These are phyloP conservation scores for Mentha longifolia DNA, from an alignment of 257 asterid genomes.

Conservation along the genomic window DNA sequence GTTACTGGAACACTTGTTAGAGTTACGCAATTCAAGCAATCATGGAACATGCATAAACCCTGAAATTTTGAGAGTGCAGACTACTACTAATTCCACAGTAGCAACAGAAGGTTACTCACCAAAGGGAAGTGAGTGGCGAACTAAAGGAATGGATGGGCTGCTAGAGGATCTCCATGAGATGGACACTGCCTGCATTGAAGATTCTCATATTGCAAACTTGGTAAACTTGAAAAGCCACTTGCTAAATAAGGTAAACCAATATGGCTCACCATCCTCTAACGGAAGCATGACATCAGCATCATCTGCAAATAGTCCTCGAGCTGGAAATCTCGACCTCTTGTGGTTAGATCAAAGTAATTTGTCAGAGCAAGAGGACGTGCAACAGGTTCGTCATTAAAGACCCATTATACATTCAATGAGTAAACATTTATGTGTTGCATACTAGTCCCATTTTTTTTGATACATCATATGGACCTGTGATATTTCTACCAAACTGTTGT, in stretches of 20 bases:
- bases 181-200: slow-evolving; percentile 97
- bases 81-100: slow-evolving; percentile 45
- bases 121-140: slow-evolving; percentile 66
- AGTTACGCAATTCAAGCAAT: slow-evolving; percentile 55
- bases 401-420: slow-evolving; percentile 26
- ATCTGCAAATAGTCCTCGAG: slow-evolving; percentile 86
- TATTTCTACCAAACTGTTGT: slow-evolving; percentile 13
- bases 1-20: slow-evolving; percentile 82
- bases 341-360: slow-evolving; percentile 74
- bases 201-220: slow-evolving; percentile 60
- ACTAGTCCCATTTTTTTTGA: slow-evolving; percentile 3
- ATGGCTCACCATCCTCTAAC: slow-evolving; percentile 87
- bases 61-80: slow-evolving; percentile 53
- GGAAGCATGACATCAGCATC: slow-evolving; percentile 90
- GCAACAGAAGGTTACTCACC: slow-evolving; percentile 74
- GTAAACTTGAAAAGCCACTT: slow-evolving; percentile 71
- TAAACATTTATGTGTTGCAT: neutral
- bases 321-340: slow-evolving; percentile 71
- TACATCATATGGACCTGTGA: slow-evolving; percentile 20
- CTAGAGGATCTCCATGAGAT: slow-evolving; percentile 98
- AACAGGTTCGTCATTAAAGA: slow-evolving; percentile 66
- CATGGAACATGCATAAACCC: slow-evolving; percentile 62
- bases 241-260: slow-evolving; percentile 65
- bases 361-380: slow-evolving; percentile 73
- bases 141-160: slow-evolving; percentile 89